Base-by-base conservation (phyloP, 2,329 filamentous ascomycete species). In the Claviceps sp. region DNA sequence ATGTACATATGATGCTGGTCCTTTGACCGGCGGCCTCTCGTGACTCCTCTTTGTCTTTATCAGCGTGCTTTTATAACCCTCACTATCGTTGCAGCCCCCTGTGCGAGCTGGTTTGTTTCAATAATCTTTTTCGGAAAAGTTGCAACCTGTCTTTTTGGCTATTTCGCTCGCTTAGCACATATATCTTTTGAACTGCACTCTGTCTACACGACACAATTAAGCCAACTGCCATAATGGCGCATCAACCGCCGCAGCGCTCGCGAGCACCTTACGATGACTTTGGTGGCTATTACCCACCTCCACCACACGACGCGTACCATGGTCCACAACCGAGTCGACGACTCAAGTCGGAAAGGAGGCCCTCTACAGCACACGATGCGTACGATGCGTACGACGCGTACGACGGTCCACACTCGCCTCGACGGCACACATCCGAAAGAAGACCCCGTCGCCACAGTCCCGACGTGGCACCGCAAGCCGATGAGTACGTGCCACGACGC, bases 351-450 rank as follows among this genome's bases (percentile, higher is more conserved):
- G 59, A 61, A 13, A 50, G 54, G 22, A 56, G 56, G 13, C 57
- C 54, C 26, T 30, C 26, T 30, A 30, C 26, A 30, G 26, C 26
- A 30, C 26, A 30, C 26, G 26, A 30, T 6, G 24, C 24, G 24
- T 26, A 30, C 26, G 26, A 30, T 6, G 24, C 24, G 24, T 26
- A 26, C 24, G 24, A 52, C 24, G 38, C 34, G 24, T 52, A 53
- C 16, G 20, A 44, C 0, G 49, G 40, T 5, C 50, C 56, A 9
- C 51, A 55, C 1, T 58, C 56, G 3, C 58, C 59, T 6, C 57
- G 58, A 9, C 57, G 59, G 26, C 57, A 59, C 55, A 58, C 57
- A 52, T 62, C 61, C 9, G 59, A 61, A 18, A 48, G 54, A 22
- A 56, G 55, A 16, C 57, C 54, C 26, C 55, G 57, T 26, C 55